Evolutionary conservation across 768 basidiomycete genomes (phyloP).

Genomic region (Podaxis sp.): DNA sequence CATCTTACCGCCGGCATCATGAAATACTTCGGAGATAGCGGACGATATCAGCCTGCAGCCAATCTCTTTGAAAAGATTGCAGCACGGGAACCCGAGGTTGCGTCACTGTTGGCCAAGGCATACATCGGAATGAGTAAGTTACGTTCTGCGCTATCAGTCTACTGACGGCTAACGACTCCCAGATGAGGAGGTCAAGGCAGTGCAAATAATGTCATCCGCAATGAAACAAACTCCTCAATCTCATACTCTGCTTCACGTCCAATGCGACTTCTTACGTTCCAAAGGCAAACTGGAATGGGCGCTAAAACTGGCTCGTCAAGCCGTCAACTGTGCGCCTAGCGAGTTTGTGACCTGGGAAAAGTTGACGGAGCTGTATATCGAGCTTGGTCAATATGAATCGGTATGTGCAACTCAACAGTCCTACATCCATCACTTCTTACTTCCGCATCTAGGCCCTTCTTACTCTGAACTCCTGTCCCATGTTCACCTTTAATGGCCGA

Average conservation of each 20-base stretch:
- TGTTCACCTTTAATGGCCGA: conserved; percentile 99
- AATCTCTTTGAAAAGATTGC: conserved; percentile 92
- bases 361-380: conserved; percentile 92
- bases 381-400: conserved; percentile 83
- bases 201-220: conserved; percentile 87
- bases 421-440: neutral
- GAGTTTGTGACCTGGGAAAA: conserved; percentile 99
- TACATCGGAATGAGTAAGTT: conserved; percentile 97
- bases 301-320: conserved; percentile 86
- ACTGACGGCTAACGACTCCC: neutral
- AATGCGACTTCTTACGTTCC: conserved; percentile 89
- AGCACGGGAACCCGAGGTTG: conserved; percentile 86
- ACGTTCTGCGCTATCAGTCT: neutral
- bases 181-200: conserved; percentile 99
- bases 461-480: conserved; percentile 98
- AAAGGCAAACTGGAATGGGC: conserved; percentile 90
- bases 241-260: conserved; percentile 90
- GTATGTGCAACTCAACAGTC: conserved; percentile 28
- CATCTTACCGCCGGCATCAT: conserved; percentile 93
- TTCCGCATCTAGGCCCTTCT: conserved; percentile 58
- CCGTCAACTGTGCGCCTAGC: conserved; percentile 97
- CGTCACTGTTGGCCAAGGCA: conserved; percentile 80
- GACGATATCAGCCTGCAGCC: conserved; percentile 81
- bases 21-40: conserved; percentile 96
- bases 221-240: conserved; percentile 87